Base-by-base conservation (phyloP, 108 stramenopile genomes). In the Craspedostauros australis region DNA sequence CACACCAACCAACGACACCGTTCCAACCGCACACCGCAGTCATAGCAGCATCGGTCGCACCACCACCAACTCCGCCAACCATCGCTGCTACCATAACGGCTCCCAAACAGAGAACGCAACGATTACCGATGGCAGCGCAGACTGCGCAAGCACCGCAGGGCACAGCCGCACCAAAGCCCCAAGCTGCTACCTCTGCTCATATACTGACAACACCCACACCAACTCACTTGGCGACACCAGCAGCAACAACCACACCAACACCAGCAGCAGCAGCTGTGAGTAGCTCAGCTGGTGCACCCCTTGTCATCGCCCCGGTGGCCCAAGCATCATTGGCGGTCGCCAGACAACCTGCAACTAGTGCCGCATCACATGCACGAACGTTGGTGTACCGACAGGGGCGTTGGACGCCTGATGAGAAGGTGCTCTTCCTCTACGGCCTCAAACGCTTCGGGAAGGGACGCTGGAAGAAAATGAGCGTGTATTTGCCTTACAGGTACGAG, bases 401-500 rank as follows among this genome's bases (percentile, higher is more conserved):
- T 9, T 97, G 96, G 96, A 90, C 91, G 26, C 66, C 60, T 20
- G 84, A 93, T 43, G 96, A 97, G 57, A 94, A 97, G 54, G 23
- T 60, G 1, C 69, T 91, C 4, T 97, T 97, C 61, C 62, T 97
- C 14, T 66, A 84, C 39, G 94, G 94, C 22, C 69, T 97, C 14
- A 57, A 75, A 29, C 57, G 73, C 41, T 84, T 93, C 73, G 94
- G 94, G 33, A 92, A 88, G 55, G 79, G 79, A 21, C 59, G 78
- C 20, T 96, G 95, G 94, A 95, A 94, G 46, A 89, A 90, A 54
- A 94, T 96, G 46, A 57, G 65, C 41, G 33, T 41, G 14, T 70
- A 66, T 51, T 54, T 79, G 14, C 72, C 78, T 5, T 39, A 68
- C 22, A 32, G 75, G 75, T 76, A 66, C 22, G 75, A 51, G n/a